Evolutionary conservation across 2,329 filamentous ascomycete species (phyloP).

Genomic region (Fusarium hostae): DNA sequence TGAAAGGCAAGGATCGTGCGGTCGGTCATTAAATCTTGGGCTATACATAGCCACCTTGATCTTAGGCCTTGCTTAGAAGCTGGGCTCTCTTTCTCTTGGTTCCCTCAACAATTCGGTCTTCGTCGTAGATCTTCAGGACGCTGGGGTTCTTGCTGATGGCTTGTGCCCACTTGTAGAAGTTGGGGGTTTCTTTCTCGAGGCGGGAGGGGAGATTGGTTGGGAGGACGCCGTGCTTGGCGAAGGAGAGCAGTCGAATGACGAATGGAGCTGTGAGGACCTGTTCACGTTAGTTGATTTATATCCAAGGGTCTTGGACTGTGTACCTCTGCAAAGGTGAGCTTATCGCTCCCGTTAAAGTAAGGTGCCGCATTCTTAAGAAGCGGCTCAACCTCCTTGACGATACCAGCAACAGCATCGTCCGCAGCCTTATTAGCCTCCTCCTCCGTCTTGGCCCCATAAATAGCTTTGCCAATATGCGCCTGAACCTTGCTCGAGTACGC

Average conservation of each 20-base stretch:
- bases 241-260: slow-evolving; percentile 67
- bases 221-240: slow-evolving; percentile 65
- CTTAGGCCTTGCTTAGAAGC: slow-evolving; percentile 14
- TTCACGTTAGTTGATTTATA: background rate
- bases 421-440: slow-evolving; percentile 62
- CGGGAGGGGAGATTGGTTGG: slow-evolving; percentile 59
- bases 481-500: slow-evolving; percentile 71
- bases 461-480: slow-evolving; percentile 56
- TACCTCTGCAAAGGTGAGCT: slow-evolving; percentile 79
- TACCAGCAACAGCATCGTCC: slow-evolving; percentile 62
- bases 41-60: slow-evolving; percentile 5
- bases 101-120: slow-evolving; percentile 45
- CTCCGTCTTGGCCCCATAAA: slow-evolving; percentile 57
- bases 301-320: slow-evolving; percentile 27
- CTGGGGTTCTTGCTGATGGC: slow-evolving; percentile 70
- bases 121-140: slow-evolving; percentile 72
- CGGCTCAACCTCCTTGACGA: slow-evolving; percentile 79
- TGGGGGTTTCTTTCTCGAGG: slow-evolving; percentile 67
- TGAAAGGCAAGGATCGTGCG: background rate
- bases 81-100: slow-evolving; percentile 38
- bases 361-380: slow-evolving; percentile 67
- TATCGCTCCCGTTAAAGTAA: slow-evolving; percentile 72
- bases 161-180: slow-evolving; percentile 74
- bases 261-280: slow-evolving; percentile 75
- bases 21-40: background rate